Evolutionary conservation across 1,139 yeast genomes (phyloP).

Genomic region (Pichia sp.): DNA sequence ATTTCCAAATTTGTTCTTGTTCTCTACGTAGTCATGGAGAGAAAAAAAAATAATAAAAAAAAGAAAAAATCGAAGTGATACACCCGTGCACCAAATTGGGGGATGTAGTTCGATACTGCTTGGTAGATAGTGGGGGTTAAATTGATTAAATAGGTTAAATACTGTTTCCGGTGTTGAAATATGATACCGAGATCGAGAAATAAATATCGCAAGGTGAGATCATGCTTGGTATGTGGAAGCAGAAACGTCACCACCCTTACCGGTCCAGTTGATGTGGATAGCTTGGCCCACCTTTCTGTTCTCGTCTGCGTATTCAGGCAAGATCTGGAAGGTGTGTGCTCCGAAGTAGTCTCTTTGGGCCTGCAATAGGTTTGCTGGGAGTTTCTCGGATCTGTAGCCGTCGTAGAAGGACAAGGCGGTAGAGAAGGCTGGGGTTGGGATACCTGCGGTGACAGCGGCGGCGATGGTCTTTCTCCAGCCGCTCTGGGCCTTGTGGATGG

Average conservation of each 20-base stretch:
- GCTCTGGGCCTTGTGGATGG: conserved; percentile 86
- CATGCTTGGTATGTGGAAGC: conserved; percentile 94
- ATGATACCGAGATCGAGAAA: neutral
- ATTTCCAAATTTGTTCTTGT: neutral
- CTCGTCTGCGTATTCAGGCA: conserved; percentile 78
- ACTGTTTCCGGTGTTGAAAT: neutral
- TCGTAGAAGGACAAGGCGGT: conserved; percentile 98
- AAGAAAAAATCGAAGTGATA: neutral
- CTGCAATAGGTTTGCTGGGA: conserved; percentile 97
- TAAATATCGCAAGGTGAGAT: conserved; percentile 16
- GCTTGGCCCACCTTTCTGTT: conserved; percentile 73
- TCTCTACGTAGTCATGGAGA: neutral
- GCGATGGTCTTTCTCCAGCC: conserved; percentile 93
- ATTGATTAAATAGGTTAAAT: neutral
- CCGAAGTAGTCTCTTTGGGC: conserved; percentile 99
- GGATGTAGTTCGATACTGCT: neutral
- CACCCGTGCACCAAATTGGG: conserved; percentile 5
- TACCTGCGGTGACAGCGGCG: conserved; percentile 76
- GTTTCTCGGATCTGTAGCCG: conserved; percentile 93
- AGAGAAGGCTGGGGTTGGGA: conserved; percentile 96
- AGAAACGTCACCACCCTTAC: conserved; percentile 96
- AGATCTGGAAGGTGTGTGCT: conserved; percentile 97
- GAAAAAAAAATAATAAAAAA: neutral
- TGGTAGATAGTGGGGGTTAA: neutral
- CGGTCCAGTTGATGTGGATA: conserved; percentile 99